phyloP scores from a whole-genome alignment of 2,329 filamentous ascomycete genomes.

The Colletotrichum scovillei region DNA sequence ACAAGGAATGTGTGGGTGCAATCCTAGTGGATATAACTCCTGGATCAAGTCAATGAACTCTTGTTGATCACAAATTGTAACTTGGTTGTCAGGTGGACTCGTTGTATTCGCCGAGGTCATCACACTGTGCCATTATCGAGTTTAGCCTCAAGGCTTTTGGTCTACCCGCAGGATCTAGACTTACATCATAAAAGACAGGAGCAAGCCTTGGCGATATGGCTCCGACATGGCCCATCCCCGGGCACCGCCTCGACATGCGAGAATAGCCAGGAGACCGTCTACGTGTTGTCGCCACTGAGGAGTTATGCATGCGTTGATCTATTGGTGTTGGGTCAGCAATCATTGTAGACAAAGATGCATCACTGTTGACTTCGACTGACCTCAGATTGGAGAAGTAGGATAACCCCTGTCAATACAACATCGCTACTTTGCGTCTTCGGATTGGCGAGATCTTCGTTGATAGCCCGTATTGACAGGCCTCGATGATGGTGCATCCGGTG shows the following conservation, averaged over 20 bases:
- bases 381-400: slow-evolving; percentile 29
- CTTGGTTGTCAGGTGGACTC: slow-evolving; percentile 46
- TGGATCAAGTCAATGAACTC: slow-evolving; percentile 42
- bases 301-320: slow-evolving; percentile 31
- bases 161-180: background rate
- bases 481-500: slow-evolving; percentile 32
- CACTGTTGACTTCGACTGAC: background rate
- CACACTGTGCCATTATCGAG: slow-evolving; percentile 37
- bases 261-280: slow-evolving; percentile 32
- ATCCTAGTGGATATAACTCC: slow-evolving; percentile 34
- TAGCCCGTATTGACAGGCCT: slow-evolving; percentile 30
- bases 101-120: slow-evolving; percentile 50
- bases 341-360: background rate
- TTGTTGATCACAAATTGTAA: slow-evolving; percentile 39
- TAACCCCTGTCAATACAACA: slow-evolving; percentile 29
- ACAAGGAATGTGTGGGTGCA: slow-evolving; percentile 43
- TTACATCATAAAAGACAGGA: slow-evolving; percentile 23
- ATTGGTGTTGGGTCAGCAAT: background rate
- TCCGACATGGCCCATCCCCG: slow-evolving; percentile 6
- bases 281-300: slow-evolving; percentile 33
- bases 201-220: background rate
- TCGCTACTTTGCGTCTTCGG: slow-evolving; percentile 21
- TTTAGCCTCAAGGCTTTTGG: background rate
- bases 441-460: slow-evolving; percentile 34
- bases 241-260: slow-evolving; percentile 20